Base-by-base conservation (phyloP, 345 rosid genomes). In the Hypericum androsaemum region DNA sequence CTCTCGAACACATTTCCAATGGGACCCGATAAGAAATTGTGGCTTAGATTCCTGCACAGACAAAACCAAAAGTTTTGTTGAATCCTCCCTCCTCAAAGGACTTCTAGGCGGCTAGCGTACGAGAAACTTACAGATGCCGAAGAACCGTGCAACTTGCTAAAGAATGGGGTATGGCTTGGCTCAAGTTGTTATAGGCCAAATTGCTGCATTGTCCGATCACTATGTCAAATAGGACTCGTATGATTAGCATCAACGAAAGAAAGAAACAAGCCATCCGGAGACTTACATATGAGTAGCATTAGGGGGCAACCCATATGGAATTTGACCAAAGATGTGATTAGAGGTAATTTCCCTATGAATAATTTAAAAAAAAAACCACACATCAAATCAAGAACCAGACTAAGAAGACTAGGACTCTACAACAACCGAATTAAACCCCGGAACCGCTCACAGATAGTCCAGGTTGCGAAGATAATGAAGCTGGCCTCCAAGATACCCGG, bases 1-100 rank as follows among this genome's bases (percentile, higher is more conserved):
- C 78, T 87, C 50, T 69, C 53, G 61, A 92, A 92, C 74, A 87
- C 88, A 65, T 83, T 72, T 64, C 96, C 96, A 68, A 92, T 65
- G 16, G 94, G 81, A 72, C 96, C 95, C 43, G 83, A 74, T 44
- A 92, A 68, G 16, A 57, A 52, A 54, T 90, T 92, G 74, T 77
- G 89, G 78, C 95, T 87, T 64, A 92, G 66, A 67, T 92, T 92
- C 79, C 98, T 92, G 74, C 61, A 71, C 32, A 58, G 48, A 53
- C 13, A 11, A 47, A 58, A 16, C 2, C 7, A 52, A 14, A n/a
- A 12, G 50, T 10, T 48, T 54, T 12, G 36, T 17, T 22, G 32
- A 4, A 22, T 22, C 32, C 32, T 22, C 32, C 32, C 32, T 22
- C 32, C 32, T 1, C 32, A 22, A 22, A 1, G 32, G 32, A 22